phyloP scores from a whole-genome alignment of 2,329 filamentous ascomycete genomes.

The Verticillium tricorpus region DNA sequence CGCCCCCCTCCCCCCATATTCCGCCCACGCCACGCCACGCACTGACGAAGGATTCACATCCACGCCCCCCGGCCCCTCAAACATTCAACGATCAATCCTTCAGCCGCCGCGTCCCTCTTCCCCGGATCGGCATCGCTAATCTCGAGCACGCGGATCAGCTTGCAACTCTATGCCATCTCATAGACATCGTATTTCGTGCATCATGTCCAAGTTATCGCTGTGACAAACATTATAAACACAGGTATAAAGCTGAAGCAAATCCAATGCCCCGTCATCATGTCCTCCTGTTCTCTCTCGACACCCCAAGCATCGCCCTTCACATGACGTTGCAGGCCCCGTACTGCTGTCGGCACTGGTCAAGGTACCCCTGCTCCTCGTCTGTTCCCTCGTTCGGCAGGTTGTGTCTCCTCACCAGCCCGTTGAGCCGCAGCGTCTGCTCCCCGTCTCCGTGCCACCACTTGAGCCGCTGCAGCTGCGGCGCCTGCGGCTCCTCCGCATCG shows the following conservation, averaged over 20 bases:
- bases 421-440: constrained; percentile 73
- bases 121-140: not conserved
- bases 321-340: constrained; percentile 49
- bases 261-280: not conserved
- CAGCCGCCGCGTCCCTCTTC: not conserved
- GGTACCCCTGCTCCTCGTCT: constrained; percentile 71
- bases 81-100: not conserved
- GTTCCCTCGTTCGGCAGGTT: constrained; percentile 47
- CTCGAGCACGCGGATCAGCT: not conserved
- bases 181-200: not conserved
- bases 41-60: not conserved
- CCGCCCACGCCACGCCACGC: not conserved
- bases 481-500: constrained; percentile 40
- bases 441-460: constrained; percentile 92
- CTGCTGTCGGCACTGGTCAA: constrained; percentile 60
- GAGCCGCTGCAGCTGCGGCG: constrained; percentile 67
- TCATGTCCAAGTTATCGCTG: not conserved
- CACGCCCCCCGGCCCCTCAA: not conserved
- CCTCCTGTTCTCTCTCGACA: not conserved
- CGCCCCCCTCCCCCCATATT: not conserved
- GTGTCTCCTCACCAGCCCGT: constrained; percentile 64
- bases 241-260: not conserved
- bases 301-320: constrained; percentile 27
- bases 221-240: not conserved
- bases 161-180: too few species aligned